Evolutionary conservation across 176 grass and related monocot genomes (phyloP), one percentile per base, ranked within the genome.

Genomic region (Oryza australiensis): DNA sequence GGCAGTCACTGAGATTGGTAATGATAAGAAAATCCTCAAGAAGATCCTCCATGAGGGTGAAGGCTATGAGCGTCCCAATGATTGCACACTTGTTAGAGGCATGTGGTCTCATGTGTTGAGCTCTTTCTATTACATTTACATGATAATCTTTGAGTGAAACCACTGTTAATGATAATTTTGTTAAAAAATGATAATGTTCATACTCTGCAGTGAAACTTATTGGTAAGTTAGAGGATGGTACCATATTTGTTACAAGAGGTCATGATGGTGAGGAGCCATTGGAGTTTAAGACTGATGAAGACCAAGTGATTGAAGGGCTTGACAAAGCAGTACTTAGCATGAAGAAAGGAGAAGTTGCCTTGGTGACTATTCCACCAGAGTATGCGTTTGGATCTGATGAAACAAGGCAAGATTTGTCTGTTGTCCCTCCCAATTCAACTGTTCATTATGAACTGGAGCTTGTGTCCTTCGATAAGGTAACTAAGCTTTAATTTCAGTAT

Each of bases 291-390:
- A 94, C 85, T 67, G 89, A 92, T 76, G 90, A 92, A 80, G 94
- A 96, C 33, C 88, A 96, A 91, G 94, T 91, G 7, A 91, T 96
- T 89, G 77, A 91, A 76, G 94, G 94, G 48, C 83, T 96, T 87
- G 94, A 96, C 80, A 30, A 15, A 85, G 94, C 90, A 80, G 90
- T 96, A 48, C 57, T 82, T 77, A 87, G 83, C 62, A 96, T 96
- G 94, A 96, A 93, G 69, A 93, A 80, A 83, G 94, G 90, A 70
- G 94, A 96, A 80, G 83, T 93, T 14, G 83, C 90, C 65, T 85
- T 74, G 67, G 70, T 96, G 30, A 93, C 90, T 73, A 87, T 96
- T 80, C 77, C 88, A 51, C 86, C 90, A 0, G 84, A 91, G 64
- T 69, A 94, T 84, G 94, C 88, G 13, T 97, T 94, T 59, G 79